Percentiles rank a stretch among this genome's conserved stretches.
Evolutionary conservation across 305 asterid genomes (phyloP).

Genomic region (Euphrasia arctica): DNA sequence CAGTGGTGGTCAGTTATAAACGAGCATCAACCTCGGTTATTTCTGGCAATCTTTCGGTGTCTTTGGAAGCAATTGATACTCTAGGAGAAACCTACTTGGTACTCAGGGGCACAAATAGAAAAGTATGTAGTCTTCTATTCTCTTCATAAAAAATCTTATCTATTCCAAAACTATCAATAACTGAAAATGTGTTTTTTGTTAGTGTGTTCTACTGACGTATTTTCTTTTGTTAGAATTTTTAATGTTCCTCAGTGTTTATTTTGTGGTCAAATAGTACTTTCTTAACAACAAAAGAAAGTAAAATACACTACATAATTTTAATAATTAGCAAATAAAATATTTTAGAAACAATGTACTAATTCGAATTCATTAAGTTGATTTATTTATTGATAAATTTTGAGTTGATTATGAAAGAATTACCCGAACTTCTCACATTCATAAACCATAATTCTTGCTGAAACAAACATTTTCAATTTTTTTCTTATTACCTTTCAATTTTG

Average conservation of each 20-base stretch:
- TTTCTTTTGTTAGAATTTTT: background rate
- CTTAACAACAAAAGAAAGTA: background rate
- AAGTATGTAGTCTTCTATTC: conserved; percentile 45
- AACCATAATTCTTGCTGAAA: background rate
- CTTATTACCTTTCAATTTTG: conserved; percentile 2
- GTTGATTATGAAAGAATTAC: background rate
- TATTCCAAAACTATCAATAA: conserved; percentile 16
- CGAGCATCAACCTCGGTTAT: conserved; percentile 78
- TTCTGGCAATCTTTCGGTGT: conserved; percentile 75
- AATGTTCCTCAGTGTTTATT: background rate
- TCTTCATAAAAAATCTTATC: conserved; percentile 17
- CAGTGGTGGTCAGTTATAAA: conserved; percentile 94
- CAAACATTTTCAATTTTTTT: background rate
- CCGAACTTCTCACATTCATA: background rate
- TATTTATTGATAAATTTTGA: background rate
- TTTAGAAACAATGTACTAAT: background rate
- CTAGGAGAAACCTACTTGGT: conserved; percentile 93
- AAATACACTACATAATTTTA: background rate
- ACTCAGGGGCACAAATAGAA: conserved; percentile 84
- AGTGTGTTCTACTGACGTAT: background rate
- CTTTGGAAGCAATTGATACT: conserved; percentile 88
- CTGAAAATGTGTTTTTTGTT: background rate
- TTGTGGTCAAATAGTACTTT: conserved; percentile 8
- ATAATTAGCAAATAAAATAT: background rate
- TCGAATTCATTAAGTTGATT: background rate